phyloP scores from a whole-genome alignment of 2,329 filamentous ascomycete genomes.

The Aspergillus udagawae region DNA sequence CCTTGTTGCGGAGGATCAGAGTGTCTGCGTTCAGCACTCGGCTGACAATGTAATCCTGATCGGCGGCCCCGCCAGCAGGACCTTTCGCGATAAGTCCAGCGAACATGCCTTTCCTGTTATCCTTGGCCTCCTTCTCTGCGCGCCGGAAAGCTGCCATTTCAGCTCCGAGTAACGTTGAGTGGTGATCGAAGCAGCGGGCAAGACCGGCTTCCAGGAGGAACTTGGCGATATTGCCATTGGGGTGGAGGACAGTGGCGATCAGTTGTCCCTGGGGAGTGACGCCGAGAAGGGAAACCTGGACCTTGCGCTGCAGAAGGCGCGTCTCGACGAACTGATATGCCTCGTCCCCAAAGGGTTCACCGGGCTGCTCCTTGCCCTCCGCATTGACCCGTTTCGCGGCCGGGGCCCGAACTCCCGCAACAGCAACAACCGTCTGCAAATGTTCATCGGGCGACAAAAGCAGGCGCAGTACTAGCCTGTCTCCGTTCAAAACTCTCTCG shows the following conservation, averaged over 20 bases:
- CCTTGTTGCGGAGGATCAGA: slow-evolving; percentile 78
- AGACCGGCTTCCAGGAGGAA: slow-evolving; percentile 86
- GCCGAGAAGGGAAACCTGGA: slow-evolving; percentile 78
- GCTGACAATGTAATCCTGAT: slow-evolving; percentile 76
- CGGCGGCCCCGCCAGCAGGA: slow-evolving; percentile 53
- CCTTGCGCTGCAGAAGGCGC: slow-evolving; percentile 78
- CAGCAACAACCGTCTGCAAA: slow-evolving; percentile 78
- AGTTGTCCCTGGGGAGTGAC: slow-evolving; percentile 86
- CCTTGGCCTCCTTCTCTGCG: slow-evolving; percentile 81
- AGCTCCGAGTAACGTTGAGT: slow-evolving; percentile 83
- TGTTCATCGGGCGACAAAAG: slow-evolving; percentile 79
- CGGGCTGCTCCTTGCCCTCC: slow-evolving; percentile 74
- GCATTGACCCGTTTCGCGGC: slow-evolving; percentile 82
- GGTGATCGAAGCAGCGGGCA: slow-evolving; percentile 90
- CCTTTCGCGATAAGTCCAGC: slow-evolving; percentile 70
- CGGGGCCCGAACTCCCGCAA: slow-evolving; percentile 85
- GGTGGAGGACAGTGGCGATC: slow-evolving; percentile 83
- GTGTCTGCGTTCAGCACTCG: slow-evolving; percentile 88
- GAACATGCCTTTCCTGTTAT: slow-evolving; percentile 72
- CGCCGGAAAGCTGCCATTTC: slow-evolving; percentile 83
- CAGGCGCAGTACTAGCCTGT: slow-evolving; percentile 81
- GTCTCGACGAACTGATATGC: slow-evolving; percentile 83
- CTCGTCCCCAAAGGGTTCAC: slow-evolving; percentile 86
- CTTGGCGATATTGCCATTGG: slow-evolving; percentile 85
- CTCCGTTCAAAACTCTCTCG: slow-evolving; percentile 86